Evolutionary conservation across 495 filamentous ascomycete species (phyloP).

Genomic region (Aspergillus panamensis): DNA sequence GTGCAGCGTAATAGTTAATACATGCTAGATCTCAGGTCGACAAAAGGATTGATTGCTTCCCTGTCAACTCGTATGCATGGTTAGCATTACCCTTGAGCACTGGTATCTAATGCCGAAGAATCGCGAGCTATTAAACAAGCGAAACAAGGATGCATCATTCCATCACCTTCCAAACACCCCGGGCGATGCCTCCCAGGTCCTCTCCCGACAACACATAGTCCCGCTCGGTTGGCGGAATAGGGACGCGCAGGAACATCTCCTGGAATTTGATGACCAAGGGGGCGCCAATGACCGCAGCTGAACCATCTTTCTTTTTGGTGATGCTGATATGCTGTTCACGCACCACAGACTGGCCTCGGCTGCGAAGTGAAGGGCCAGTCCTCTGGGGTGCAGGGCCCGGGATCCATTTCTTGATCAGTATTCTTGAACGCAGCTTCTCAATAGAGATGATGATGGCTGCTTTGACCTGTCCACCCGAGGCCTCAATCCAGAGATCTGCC

Average conservation of each 20-base stretch:
- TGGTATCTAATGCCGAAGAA: too few relatives aligned
- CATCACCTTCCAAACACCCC: too few relatives aligned
- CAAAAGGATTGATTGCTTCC: too few relatives aligned
- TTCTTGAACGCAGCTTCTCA: not conserved
- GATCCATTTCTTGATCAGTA: not conserved
- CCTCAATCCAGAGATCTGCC: not conserved
- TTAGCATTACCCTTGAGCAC: too few relatives aligned
- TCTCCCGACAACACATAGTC: not conserved
- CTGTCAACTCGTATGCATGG: too few relatives aligned
- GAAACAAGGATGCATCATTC: too few relatives aligned
- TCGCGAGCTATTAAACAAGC: too few relatives aligned
- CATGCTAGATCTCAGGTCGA: too few relatives aligned
- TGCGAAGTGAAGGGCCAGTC: not conserved
- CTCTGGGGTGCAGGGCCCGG: not conserved
- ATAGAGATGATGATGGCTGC: not conserved
- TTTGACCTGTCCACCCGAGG: not conserved
- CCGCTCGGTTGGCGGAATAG: not conserved
- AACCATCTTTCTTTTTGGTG: not conserved
- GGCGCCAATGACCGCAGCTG: not conserved
- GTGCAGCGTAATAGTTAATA: too few relatives aligned
- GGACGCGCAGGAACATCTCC: conserved; percentile 1
- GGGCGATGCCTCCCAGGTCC: not conserved
- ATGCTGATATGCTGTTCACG: not conserved
- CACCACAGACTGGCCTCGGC: not conserved
- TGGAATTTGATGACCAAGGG: not conserved